phyloP scores from a whole-genome alignment of 768 basidiomycete species.

The Pulveroboletus sp. region DNA sequence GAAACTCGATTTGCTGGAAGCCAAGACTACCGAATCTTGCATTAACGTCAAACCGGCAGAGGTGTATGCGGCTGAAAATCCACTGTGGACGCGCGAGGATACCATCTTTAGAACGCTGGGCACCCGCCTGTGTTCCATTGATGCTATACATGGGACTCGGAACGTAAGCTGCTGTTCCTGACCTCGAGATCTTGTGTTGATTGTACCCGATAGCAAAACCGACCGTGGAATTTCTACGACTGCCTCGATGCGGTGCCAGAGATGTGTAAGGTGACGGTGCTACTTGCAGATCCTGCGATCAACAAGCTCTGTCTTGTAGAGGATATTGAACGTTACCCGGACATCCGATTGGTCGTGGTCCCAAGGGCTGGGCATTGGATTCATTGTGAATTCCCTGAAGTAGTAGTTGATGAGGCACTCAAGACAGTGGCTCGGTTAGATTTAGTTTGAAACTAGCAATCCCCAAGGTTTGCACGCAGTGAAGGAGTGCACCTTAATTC shows the following conservation, averaged over 20 bases:
- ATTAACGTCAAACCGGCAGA: neutral
- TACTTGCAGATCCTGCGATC: conserved; percentile 15
- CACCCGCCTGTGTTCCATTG: conserved; percentile 3
- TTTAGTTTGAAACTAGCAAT: too few species aligned
- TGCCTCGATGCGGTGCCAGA: neutral
- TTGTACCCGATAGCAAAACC: conserved; percentile 2
- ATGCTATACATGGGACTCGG: neutral
- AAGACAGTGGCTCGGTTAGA: too few species aligned
- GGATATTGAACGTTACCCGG: too few species aligned
- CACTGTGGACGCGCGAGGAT: conserved; percentile 12
- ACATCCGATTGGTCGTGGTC: too few species aligned
- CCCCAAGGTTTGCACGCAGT: too few species aligned
- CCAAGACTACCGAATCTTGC: neutral
- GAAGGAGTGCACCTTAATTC: too few species aligned
- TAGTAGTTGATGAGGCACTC: too few species aligned
- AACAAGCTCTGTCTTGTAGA: too few species aligned
- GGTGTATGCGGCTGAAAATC: neutral
- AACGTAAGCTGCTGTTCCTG: neutral
- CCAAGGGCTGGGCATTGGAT: too few species aligned
- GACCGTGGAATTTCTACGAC: conserved; percentile 15
- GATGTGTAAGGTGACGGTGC: conserved; percentile 7
- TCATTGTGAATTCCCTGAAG: too few species aligned
- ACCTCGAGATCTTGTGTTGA: too few species aligned
- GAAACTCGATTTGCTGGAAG: neutral
- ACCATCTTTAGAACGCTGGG: conserved; percentile 2